These are phyloP conservation scores for Emiliania huxleyi DNA, from an alignment of 78 protist species.

Conservation along the genomic window DNA sequence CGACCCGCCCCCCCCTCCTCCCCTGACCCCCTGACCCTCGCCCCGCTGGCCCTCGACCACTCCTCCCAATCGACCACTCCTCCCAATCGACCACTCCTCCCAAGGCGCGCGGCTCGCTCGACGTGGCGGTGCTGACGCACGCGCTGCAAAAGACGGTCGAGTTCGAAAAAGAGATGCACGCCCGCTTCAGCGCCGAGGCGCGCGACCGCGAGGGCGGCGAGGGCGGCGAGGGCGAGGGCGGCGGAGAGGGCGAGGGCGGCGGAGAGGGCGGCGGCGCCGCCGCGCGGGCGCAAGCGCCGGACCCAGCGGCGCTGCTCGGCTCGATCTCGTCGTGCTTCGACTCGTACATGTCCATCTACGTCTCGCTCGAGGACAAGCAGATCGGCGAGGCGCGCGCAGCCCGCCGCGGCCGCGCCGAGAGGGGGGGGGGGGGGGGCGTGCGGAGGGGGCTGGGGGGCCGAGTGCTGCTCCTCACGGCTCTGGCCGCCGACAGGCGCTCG, in stretches of 20 bases:
- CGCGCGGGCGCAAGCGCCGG: neutral
- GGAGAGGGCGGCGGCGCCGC: neutral
- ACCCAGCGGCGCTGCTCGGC: neutral
- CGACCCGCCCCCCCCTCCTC: too few species aligned
- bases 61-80: too few species aligned
- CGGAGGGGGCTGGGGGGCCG: too few species aligned
- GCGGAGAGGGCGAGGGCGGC: neutral
- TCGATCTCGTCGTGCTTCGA: conserved; percentile 16
- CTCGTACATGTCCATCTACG: conserved; percentile 28
- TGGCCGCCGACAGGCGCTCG: too few species aligned
- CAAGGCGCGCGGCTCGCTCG: neutral
- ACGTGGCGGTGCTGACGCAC: conserved; percentile 28
- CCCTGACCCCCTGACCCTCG: too few species aligned
- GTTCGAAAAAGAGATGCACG: neutral
- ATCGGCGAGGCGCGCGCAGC: neutral
- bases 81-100: too few species aligned
- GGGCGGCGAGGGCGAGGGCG: too few species aligned
- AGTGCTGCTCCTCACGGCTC: too few species aligned
- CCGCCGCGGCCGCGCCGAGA: too few species aligned
- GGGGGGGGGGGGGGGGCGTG: too few species aligned
- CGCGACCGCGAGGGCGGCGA: neutral
- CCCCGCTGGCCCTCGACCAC: too few species aligned
- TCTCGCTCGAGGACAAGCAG: neutral
- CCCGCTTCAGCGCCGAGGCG: neutral
- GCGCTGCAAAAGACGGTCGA: conserved; percentile 25